Conservation (phyloP, 768 basidiomycete species). For the Xerocomus potaroensis region DNA sequence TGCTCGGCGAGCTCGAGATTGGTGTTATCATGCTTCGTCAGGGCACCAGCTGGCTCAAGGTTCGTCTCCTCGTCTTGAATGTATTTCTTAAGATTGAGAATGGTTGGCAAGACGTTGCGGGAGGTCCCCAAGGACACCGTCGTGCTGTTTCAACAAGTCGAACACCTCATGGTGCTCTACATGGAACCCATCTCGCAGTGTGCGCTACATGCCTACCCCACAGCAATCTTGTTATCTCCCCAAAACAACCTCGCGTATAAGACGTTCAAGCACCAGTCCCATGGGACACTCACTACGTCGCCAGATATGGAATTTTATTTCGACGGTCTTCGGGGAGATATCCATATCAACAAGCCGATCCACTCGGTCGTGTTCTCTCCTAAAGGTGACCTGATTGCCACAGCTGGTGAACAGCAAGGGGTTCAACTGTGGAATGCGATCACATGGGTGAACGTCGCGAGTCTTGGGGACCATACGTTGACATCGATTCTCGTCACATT, state of each 20-base stretch:
- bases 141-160: slow-evolving; percentile 8
- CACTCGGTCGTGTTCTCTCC: slow-evolving; percentile 14
- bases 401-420: slow-evolving; percentile 6
- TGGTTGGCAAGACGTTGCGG: background rate
- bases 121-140: background rate
- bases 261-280: slow-evolving; percentile 12
- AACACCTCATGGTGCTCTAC: slow-evolving; percentile 12
- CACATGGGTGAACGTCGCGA: slow-evolving; percentile 11
- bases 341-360: slow-evolving; percentile 2
- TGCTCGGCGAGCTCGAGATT: slow-evolving; percentile 8
- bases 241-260: slow-evolving; percentile 6
- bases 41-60: slow-evolving; percentile 9
- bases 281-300: background rate
- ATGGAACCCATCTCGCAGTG: slow-evolving; percentile 9
- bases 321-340: slow-evolving; percentile 2
- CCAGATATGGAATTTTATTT: slow-evolving; percentile 1
- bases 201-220: slow-evolving; percentile 13
- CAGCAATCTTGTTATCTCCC: slow-evolving; percentile 8
- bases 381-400: slow-evolving; percentile 6
- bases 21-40: slow-evolving; percentile 10
- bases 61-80: background rate
- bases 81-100: background rate
- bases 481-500: slow-evolving; percentile 10
- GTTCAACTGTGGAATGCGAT: slow-evolving; percentile 16
- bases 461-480: slow-evolving; percentile 4